Conservation (phyloP, 768 basidiomycete genomes). For the Galerina marginata region DNA sequence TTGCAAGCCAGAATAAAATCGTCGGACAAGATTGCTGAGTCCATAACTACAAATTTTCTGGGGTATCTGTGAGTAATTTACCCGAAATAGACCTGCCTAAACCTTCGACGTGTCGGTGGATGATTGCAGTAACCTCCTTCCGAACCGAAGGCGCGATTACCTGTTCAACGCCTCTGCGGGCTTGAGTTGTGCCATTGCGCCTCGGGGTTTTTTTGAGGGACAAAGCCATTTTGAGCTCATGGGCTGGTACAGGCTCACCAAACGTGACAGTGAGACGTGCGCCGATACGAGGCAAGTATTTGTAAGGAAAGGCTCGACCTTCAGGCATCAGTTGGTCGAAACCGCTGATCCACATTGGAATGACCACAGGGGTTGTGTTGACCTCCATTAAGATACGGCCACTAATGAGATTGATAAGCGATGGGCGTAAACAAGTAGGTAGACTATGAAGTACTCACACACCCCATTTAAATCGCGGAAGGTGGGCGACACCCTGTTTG, state of each 20-base stretch:
- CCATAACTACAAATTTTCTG: background rate
- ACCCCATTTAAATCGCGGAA: constrained; percentile 94
- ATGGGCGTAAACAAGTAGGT: background rate
- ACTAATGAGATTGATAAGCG: constrained; percentile 42
- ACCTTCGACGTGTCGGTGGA: constrained; percentile 59
- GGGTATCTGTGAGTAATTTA: constrained; percentile 10
- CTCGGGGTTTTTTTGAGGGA: constrained; percentile 6
- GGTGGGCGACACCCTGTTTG: constrained; percentile 46
- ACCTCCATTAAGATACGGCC: constrained; percentile 79
- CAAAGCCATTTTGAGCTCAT: constrained; percentile 29
- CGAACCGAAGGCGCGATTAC: constrained; percentile 36
- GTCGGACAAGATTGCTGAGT: background rate
- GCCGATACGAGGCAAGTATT: constrained; percentile 68
- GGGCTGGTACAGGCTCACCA: constrained; percentile 69
- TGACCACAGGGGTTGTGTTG: constrained; percentile 68
- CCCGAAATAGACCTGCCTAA: constrained; percentile 59
- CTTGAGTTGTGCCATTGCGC: background rate
- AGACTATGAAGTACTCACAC: constrained; percentile 60
- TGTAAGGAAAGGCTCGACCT: constrained; percentile 75
- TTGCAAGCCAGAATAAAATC: background rate
- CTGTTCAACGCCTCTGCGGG: background rate
- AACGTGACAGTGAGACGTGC: constrained; percentile 76
- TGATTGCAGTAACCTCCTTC: constrained; percentile 56
- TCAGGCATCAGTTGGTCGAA: constrained; percentile 94
- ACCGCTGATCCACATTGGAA: constrained; percentile 91